Conservation (phyloP, 306 rosid species). For the Rosa lucieae region DNA sequence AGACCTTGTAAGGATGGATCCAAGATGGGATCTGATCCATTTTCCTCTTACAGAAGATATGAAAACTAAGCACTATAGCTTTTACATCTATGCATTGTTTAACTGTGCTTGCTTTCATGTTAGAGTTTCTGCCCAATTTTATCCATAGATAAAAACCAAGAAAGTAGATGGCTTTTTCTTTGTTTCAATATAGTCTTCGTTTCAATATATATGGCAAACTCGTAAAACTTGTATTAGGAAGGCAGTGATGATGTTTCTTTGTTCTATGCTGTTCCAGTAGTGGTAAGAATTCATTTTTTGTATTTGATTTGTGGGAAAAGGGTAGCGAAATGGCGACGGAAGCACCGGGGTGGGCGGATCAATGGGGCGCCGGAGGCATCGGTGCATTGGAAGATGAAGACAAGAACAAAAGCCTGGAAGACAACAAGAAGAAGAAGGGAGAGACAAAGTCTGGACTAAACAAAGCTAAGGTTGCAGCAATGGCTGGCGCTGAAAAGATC, state of each 20-base stretch:
- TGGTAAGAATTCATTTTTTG: background rate
- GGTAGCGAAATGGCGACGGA: conserved; percentile 51
- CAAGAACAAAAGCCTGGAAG: conserved; percentile 38
- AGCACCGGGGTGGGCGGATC: conserved; percentile 92
- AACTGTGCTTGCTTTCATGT: background rate
- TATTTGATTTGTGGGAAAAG: background rate
- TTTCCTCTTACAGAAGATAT: background rate
- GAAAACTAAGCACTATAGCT: background rate
- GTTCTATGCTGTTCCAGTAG: background rate
- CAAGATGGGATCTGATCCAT: conserved; percentile 4
- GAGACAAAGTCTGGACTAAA: conserved; percentile 46
- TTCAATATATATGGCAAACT: background rate
- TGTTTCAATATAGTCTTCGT: background rate
- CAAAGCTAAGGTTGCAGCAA: conserved; percentile 63
- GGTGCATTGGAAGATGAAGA: conserved; percentile 75
- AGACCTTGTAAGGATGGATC: background rate
- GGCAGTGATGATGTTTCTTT: no score
- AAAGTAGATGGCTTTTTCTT: background rate
- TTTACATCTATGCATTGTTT: background rate
- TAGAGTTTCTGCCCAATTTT: background rate
- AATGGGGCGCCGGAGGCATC: conserved; percentile 94
- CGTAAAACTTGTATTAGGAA: background rate
- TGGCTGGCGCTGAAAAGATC: conserved; percentile 55
- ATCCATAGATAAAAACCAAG: background rate
- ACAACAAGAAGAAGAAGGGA: conserved; percentile 48